These are phyloP conservation scores for Pseudofabraea citricarpa DNA, from an alignment of 2,329 filamentous ascomycete genomes.

Conservation along the genomic window DNA sequence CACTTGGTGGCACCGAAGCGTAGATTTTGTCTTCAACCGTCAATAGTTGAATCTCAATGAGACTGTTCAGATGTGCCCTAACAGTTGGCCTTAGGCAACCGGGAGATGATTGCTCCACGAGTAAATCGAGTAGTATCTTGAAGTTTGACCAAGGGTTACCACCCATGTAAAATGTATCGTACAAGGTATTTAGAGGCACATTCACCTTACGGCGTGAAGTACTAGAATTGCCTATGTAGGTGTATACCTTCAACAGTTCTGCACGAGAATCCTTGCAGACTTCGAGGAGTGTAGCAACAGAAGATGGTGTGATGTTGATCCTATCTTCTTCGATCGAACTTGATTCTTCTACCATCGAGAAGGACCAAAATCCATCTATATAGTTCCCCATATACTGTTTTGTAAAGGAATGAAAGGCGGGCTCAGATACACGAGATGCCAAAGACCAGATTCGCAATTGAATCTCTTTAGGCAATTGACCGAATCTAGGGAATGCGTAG, in stretches of 20 bases:
- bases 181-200: conserved; percentile 5
- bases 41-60: conserved; percentile 2
- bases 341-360: not conserved
- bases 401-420: not conserved
- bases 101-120: conserved; percentile 2
- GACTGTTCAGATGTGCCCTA: not conserved
- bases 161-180: conserved; percentile 5
- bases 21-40: conserved; percentile 2
- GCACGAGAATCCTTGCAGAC: not conserved
- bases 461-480: not conserved
- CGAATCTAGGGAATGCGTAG: not conserved
- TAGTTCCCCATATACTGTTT: not conserved
- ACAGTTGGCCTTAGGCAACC: not conserved
- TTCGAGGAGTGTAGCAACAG: not conserved
- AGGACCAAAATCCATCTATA: not conserved
- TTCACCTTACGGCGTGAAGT: too few species aligned
- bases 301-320: too few species aligned
- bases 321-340: too few species aligned
- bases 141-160: conserved; percentile 1
- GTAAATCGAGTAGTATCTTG: conserved; percentile 3
- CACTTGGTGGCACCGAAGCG: conserved; percentile 24
- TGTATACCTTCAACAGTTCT: not conserved
- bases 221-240: too few species aligned
- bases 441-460: not conserved
- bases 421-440: not conserved